Base-by-base conservation (phyloP, 2,329 filamentous ascomycete species). In the Niveomyces coronatus region DNA sequence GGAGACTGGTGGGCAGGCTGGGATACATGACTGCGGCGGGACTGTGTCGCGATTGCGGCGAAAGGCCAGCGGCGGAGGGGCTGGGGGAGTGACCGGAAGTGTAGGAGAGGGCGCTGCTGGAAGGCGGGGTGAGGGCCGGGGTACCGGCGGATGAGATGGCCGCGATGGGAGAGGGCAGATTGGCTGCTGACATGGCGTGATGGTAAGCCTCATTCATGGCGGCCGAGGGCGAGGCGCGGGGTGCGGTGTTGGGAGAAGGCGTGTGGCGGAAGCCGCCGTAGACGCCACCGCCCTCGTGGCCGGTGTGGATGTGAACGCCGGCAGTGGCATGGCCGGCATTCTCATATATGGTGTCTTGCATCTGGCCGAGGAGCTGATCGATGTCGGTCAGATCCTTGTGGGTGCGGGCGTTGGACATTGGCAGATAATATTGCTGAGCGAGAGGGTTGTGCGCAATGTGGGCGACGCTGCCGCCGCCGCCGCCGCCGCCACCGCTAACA, bases 261-360 rank as follows among this genome's bases (percentile, higher is more conserved):
- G 68, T 74, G 52, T 71, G 65, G 46, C 76, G 74, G 60, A 74
- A 68, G 47, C 70, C 70, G 44, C 70, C 69, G 39, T 73, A 65
- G 24, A n/a, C n/a, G n/a, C n/a, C n/a, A n/a, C 68, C 55, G 51
- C 82, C 79, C 54, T 86, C 81, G 43, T 30, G 29, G 31, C 40
- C 79, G 33, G 80, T 74, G 35, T 83, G 77, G 45, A 87, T 77
- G 50, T 84, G 82, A 42, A 93, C 75, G 41, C 85, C 83, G 30
- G 82, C 81, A 3, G 85, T 85, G 22, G 86, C 81, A 35, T 87
- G 81, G 50, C 79, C 85, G 39, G 87, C 80, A 58, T 82, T 94
- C 64, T 96, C 91, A 56, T 96, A 96, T 34, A 96, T 86, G 31
- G 89, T 95, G 47, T 82, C 80, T 63, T 95, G 88, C 71, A 96